A percentile compares a stretch with the other conserved stretches of the same genome.
Evolutionary conservation across 179 eudicot species (phyloP).

Genomic region (Heliamphora pulchella): DNA sequence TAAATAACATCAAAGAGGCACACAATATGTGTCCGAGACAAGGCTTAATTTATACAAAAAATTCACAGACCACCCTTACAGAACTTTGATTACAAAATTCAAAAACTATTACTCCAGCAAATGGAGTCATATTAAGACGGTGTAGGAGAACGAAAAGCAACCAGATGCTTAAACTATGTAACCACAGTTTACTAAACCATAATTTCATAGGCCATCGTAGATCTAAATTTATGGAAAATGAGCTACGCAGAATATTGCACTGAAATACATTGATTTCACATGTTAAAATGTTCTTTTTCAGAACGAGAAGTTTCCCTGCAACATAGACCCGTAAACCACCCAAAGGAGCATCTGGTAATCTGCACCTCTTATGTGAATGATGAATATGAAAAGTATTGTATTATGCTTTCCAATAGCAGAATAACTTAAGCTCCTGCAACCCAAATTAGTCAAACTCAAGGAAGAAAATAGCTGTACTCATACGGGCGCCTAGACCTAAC

Average conservation of each 20-base stretch:
- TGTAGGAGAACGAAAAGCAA: neutral
- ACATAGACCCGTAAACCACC: neutral
- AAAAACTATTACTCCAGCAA: neutral
- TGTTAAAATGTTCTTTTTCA: neutral
- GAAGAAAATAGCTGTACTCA: too few species aligned
- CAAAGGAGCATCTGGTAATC: neutral
- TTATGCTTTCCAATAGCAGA: neutral
- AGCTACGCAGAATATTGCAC: neutral
- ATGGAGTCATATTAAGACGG: neutral
- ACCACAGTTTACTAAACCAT: neutral
- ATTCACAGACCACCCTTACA: too few species aligned
- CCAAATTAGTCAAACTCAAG: neutral
- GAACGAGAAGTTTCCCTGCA: neutral
- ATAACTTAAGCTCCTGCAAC: neutral
- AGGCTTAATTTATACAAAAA: too few species aligned
- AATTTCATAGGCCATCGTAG: neutral
- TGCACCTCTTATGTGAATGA: conserved; percentile 1
- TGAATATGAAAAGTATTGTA: neutral
- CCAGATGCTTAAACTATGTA: neutral
- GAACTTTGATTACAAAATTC: neutral
- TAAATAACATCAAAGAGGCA: neutral
- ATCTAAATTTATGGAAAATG: neutral
- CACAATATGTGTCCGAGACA: neutral
- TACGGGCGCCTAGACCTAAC: too few species aligned
- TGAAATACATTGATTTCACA: neutral